These are phyloP conservation scores for Trichoderma koningii DNA, from an alignment of 2,329 filamentous ascomycete species.

Conservation along the genomic window DNA sequence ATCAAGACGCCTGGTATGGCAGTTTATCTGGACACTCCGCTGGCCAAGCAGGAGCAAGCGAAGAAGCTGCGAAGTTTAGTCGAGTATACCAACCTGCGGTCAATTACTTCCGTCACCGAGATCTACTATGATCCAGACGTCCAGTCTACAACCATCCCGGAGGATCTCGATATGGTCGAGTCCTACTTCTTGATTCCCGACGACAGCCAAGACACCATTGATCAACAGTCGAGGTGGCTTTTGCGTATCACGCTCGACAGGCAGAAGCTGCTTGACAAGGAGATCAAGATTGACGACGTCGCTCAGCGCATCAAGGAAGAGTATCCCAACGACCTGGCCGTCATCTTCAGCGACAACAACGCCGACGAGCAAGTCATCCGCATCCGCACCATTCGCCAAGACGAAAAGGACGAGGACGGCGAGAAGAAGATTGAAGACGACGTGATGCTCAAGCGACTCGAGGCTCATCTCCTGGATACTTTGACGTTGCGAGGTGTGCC, in stretches of 20 bases:
- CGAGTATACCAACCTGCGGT: conserved; percentile 91
- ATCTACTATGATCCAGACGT: conserved; percentile 97
- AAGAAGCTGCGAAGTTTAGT: conserved; percentile 86
- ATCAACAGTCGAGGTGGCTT: conserved; percentile 90
- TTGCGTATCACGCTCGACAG: conserved; percentile 91
- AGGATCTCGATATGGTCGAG: conserved; percentile 91
- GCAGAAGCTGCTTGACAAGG: conserved; percentile 93
- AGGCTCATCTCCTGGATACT: conserved; percentile 87
- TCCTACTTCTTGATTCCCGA: conserved; percentile 95
- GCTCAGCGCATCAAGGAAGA: conserved; percentile 86
- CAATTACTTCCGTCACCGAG: conserved; percentile 87
- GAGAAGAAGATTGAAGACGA: conserved; percentile 74
- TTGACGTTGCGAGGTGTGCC: conserved; percentile 87
- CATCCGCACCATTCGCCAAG: conserved; percentile 74
- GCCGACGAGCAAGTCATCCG: conserved; percentile 93
- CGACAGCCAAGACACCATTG: conserved; percentile 61
- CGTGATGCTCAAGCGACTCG: conserved; percentile 87
- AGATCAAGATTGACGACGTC: conserved; percentile 86
- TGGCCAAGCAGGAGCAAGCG: conserved; percentile 73
- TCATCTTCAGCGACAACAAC: conserved; percentile 98
- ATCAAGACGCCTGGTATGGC: conserved; percentile 99
- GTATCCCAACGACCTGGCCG: conserved; percentile 79
- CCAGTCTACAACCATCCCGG: conserved; percentile 78
- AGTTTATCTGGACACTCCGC: conserved; percentile 72
- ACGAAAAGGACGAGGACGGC: conserved; percentile 70